Base-by-base conservation (phyloP, 2,329 filamentous ascomycete species). In the Cercospora citrullina region DNA sequence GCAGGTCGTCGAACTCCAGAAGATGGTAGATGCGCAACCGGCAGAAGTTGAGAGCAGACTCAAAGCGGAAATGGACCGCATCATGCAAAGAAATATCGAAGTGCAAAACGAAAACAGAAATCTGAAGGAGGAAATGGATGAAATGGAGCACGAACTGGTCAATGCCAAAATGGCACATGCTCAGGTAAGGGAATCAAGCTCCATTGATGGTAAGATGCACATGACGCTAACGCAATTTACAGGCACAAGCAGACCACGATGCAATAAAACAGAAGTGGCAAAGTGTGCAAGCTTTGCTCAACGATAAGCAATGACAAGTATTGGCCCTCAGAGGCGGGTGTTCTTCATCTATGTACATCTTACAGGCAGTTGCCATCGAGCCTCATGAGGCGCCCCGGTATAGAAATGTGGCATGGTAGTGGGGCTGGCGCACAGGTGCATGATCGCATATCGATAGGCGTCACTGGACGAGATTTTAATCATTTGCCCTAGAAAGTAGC, bases 131-230 rank as follows among this genome's bases (percentile, higher is more conserved):
- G 92, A 95, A 76, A 87, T 97, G 86, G 86, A 88, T 5, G 93
- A 97, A 74, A 91, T 98, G 84, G 95, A 98, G 83, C 91, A 94
- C 80, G 89, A 93, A 79, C 83, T 99, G 72, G 94, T 99, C 71
- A 88, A 90, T 77, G 95, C 93, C 1, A 99, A 99, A 86, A 91
- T 99, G 91, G 88, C 89, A 76, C 93, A 94, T 83, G 95, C 95
- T 64, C 93, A 97, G 89, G 94, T 97, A 85, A 84, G 90, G 84
- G 28, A 36, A 12, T 9, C 21, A n/a, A 26, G 16, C 59, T 59
- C 9, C 33, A 9, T 28, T 33, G 28, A 6, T 21, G 18, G 10
- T 6, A 6, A 26, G 33, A 10, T 28, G 42, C 16, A 31, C 26
- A 7, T 31, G n/a, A 65, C 51, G 57, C 69, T 70, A 66, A 75